Percentiles rank a stretch among this genome's conserved stretches.
phyloP scores from a whole-genome alignment of 257 asterid genomes.

The Nemophila menziesii region DNA sequence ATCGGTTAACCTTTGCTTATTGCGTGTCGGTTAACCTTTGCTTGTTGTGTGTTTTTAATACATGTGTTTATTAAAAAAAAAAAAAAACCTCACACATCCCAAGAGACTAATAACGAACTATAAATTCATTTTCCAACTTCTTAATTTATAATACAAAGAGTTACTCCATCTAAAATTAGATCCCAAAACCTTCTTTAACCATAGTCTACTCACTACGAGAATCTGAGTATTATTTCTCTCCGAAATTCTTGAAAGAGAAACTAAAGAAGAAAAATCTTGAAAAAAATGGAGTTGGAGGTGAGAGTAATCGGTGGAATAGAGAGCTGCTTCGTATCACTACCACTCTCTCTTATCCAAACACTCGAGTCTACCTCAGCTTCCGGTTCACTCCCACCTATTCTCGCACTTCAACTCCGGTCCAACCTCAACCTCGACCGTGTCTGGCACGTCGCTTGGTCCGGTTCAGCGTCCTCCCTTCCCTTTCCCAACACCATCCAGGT shows the following conservation, averaged over 20 bases:
- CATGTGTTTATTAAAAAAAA: no score
- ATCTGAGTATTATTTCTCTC: no score
- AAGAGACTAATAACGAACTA: no score
- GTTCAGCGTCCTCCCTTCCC: slow-evolving; percentile 68
- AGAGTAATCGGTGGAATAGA: slow-evolving; percentile 57
- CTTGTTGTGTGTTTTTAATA: no score
- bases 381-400: slow-evolving; percentile 80
- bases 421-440: slow-evolving; percentile 14
- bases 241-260: not conserved
- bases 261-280: not conserved
- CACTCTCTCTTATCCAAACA: slow-evolving; percentile 63
- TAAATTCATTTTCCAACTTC: no score
- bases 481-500: slow-evolving; percentile 76
- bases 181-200: no score
- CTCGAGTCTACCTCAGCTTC: slow-evolving; percentile 40
- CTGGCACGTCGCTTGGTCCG: slow-evolving; percentile 91
- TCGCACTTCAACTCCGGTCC: slow-evolving; percentile 67
- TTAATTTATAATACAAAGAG: no score
- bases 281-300: slow-evolving; percentile 76
- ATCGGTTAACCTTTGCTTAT: no score
- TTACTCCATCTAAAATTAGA: no score
- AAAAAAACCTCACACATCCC: no score
- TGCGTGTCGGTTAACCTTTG: no score
- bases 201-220: no score
- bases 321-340: slow-evolving; percentile 76